A percentile compares a stretch with the other conserved stretches of the same genome.
Conservation (phyloP, 768 basidiomycete genomes). For the Termitomyces sp. region DNA sequence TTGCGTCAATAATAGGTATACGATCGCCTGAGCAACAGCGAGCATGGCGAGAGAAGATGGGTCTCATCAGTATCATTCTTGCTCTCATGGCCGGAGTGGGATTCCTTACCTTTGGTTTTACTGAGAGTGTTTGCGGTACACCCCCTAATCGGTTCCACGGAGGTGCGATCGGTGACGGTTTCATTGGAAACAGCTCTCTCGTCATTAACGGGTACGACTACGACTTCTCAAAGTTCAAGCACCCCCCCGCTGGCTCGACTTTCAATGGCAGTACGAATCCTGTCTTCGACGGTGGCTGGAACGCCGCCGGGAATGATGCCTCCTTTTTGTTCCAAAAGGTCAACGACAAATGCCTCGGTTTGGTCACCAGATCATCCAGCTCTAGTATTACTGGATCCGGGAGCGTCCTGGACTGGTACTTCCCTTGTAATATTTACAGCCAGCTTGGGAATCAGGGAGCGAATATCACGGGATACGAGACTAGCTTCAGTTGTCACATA, state of each 20-base stretch:
- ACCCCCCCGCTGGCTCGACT: conserved; percentile 58
- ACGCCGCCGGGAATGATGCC: conserved; percentile 81
- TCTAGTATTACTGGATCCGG: conserved; percentile 67
- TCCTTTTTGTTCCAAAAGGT: conserved; percentile 94
- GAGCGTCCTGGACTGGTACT: conserved; percentile 82
- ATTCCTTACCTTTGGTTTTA: conserved; percentile 98
- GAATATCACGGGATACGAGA: conserved; percentile 68
- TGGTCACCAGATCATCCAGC: conserved; percentile 67
- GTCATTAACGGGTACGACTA: conserved; percentile 95
- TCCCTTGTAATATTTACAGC: conserved; percentile 90
- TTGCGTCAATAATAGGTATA: conserved; percentile 50
- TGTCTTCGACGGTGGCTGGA: conserved; percentile 69
- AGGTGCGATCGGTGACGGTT: conserved; percentile 64
- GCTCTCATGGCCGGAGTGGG: conserved; percentile 90
- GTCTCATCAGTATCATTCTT: too few relatives aligned
- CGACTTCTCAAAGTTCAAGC: conserved; percentile 82
- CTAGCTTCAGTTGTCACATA: conserved; percentile 68
- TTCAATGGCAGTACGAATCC: conserved; percentile 87
- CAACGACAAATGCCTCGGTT: conserved; percentile 73
- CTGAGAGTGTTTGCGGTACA: conserved; percentile 85
- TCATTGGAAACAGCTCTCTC: conserved; percentile 72
- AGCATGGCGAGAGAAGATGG: conserved; percentile 99
- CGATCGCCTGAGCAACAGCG: conserved; percentile 88
- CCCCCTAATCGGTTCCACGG: conserved; percentile 81
- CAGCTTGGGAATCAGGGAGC: conserved; percentile 57